These are phyloP conservation scores for Cladosporium cucumerinum DNA, from an alignment of 2,329 filamentous ascomycete species.

Conservation along the genomic window DNA sequence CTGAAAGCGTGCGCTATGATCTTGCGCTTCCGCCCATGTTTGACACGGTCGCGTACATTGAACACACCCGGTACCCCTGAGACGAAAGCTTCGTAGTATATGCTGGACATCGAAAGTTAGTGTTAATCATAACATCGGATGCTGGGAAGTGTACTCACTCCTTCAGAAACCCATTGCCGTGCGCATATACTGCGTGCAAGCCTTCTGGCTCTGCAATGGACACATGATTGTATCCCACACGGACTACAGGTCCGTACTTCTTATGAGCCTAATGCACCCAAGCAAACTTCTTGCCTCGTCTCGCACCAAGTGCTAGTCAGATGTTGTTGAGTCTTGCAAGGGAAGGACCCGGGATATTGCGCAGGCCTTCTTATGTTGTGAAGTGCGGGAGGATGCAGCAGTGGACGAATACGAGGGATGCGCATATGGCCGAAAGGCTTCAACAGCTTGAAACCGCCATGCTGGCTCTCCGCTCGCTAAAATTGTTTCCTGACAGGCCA, in stretches of 20 bases:
- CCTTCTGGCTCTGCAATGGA: slow-evolving; percentile 27
- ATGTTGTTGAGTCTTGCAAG: slow-evolving; percentile 25
- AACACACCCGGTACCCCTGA: slow-evolving; percentile 36
- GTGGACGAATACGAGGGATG: not conserved
- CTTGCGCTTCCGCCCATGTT: slow-evolving; percentile 37
- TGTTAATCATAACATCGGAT: not conserved
- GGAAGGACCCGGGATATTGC: slow-evolving; percentile 22
- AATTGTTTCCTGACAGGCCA: not conserved
- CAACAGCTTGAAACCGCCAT: not conserved
- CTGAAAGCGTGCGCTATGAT: slow-evolving; percentile 37
- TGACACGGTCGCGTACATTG: slow-evolving; percentile 33
- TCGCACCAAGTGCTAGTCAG: slow-evolving; percentile 24
- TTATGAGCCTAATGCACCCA: slow-evolving; percentile 22
- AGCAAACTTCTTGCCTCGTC: slow-evolving; percentile 24
- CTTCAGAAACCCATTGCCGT: slow-evolving; percentile 38
- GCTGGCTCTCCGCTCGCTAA: not conserved
- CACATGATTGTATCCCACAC: slow-evolving; percentile 15
- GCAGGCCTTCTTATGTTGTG: slow-evolving; percentile 22
- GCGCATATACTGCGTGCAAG: slow-evolving; percentile 26
- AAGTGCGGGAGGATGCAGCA: slow-evolving; percentile 26
- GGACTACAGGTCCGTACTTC: slow-evolving; percentile 1
- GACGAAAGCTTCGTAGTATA: slow-evolving; percentile 36
- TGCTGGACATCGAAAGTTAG: slow-evolving; percentile 4
- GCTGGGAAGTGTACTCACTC: slow-evolving; percentile 17
- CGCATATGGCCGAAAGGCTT: not conserved